phyloP scores from a whole-genome alignment of 2,329 filamentous ascomycete genomes.

The Sclerotinia nivalis region DNA sequence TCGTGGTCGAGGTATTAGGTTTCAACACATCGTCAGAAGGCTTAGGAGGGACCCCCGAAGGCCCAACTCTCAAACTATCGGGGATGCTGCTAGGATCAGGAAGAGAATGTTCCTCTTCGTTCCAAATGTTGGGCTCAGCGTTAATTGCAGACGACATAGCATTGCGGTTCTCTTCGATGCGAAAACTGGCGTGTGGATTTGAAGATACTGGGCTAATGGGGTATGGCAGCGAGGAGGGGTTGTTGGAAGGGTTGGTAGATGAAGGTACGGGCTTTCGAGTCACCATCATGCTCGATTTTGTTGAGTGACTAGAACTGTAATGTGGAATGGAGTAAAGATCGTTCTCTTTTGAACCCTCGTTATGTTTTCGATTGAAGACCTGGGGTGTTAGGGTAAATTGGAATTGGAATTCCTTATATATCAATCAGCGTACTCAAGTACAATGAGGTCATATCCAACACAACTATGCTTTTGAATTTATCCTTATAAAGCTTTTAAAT shows the following conservation, averaged over 20 bases:
- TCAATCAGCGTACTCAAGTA: background rate
- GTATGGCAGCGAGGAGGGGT: constrained; percentile 32
- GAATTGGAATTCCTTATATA: background rate
- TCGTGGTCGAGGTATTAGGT: constrained; percentile 32
- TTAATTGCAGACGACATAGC: constrained; percentile 28
- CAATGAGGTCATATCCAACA: constrained; percentile 21
- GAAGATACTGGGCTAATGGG: constrained; percentile 32
- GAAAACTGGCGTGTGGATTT: constrained; percentile 25
- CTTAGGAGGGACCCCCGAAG: constrained; percentile 30
- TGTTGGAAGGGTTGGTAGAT: constrained; percentile 21
- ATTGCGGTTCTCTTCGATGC: constrained; percentile 27
- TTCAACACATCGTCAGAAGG: constrained; percentile 33
- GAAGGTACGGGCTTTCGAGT: constrained; percentile 38
- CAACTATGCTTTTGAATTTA: background rate
- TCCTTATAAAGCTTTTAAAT: background rate
- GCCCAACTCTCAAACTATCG: constrained; percentile 36
- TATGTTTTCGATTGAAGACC: background rate
- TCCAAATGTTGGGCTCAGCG: constrained; percentile 34
- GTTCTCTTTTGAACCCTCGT: background rate
- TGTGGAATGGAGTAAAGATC: background rate
- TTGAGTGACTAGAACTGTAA: background rate
- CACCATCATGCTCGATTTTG: constrained; percentile 32
- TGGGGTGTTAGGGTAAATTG: background rate
- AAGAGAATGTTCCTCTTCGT: constrained; percentile 23
- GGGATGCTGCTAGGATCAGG: constrained; percentile 30